Evolutionary conservation across 306 rosid species (phyloP).

Genomic region (Crotalaria pallida): DNA sequence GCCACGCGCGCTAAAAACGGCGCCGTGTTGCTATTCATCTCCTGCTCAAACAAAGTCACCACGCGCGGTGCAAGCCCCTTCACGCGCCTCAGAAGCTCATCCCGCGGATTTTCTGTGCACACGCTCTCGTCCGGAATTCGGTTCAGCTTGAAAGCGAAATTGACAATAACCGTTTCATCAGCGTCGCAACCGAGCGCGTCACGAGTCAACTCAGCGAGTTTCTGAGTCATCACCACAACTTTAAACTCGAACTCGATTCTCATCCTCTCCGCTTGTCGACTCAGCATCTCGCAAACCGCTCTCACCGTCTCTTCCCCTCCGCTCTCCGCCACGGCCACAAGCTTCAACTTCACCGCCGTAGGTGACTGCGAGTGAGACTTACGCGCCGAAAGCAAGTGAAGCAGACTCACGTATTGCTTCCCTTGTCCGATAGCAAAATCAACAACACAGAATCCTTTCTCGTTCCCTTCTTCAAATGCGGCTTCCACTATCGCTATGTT

Average conservation of each 20-base stretch:
- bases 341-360: constrained; percentile 24
- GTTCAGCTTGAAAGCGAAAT: constrained; percentile 66
- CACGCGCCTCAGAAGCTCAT: constrained; percentile 79
- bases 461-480: constrained; percentile 40
- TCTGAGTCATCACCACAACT: constrained; percentile 12
- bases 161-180: constrained; percentile 59
- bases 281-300: constrained; percentile 32
- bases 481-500: constrained; percentile 74
- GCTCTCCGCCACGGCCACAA: constrained; percentile 43
- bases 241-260: constrained; percentile 43
- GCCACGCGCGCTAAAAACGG: constrained; percentile 68
- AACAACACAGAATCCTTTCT: constrained; percentile 51
- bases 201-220: constrained; percentile 63
- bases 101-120: constrained; percentile 79
- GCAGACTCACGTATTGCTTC: constrained; percentile 45
- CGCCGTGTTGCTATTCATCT: constrained; percentile 82
- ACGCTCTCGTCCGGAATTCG: constrained; percentile 92
- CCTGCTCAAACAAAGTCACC: constrained; percentile 72
- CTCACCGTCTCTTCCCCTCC: constrained; percentile 39
- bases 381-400: constrained; percentile 42
- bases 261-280: constrained; percentile 20
- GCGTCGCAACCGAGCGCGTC: constrained; percentile 56
- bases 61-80: constrained; percentile 58
- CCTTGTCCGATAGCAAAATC: constrained; percentile 88
- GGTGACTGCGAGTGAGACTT: constrained; percentile 12